Conservation (phyloP, 495 filamentous ascomycete species). For the Thermochaetoides thermophila region DNA sequence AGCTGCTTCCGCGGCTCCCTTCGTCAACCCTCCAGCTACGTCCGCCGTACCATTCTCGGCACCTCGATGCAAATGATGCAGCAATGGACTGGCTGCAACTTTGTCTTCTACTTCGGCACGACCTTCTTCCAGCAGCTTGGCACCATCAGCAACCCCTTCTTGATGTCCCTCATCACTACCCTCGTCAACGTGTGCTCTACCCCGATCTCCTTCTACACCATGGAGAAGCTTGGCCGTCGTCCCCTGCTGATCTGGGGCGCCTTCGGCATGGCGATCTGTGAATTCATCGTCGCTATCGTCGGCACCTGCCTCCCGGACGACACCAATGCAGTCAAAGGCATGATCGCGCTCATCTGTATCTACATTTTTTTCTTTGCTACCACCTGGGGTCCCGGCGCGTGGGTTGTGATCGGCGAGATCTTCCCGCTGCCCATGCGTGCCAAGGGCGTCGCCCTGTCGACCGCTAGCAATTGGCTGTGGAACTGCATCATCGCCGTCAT, state of each 20-base stretch:
- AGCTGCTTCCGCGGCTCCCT: slow-evolving; percentile 49
- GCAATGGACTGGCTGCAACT: slow-evolving; percentile 52
- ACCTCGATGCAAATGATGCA: slow-evolving; percentile 58
- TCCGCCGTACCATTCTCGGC: slow-evolving; percentile 60
- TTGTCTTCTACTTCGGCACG: slow-evolving; percentile 81
- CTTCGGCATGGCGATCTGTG: slow-evolving; percentile 61
- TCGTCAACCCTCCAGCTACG: slow-evolving; percentile 37
- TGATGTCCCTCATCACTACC: slow-evolving; percentile 65
- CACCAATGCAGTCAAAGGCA: slow-evolving; percentile 44
- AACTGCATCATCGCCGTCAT: slow-evolving; percentile 61
- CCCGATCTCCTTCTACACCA: slow-evolving; percentile 62
- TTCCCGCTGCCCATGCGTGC: slow-evolving; percentile 74
- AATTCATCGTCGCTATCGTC: slow-evolving; percentile 68
- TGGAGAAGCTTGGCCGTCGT: slow-evolving; percentile 70
- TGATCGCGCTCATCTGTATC: slow-evolving; percentile 66
- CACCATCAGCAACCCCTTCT: slow-evolving; percentile 60
- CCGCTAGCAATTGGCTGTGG: slow-evolving; percentile 76
- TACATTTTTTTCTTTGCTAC: slow-evolving; percentile 73
- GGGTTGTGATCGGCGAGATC: slow-evolving; percentile 76
- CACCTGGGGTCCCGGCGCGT: slow-evolving; percentile 64
- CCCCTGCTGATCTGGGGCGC: slow-evolving; percentile 62
- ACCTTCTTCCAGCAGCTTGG: slow-evolving; percentile 61
- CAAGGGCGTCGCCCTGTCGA: slow-evolving; percentile 63
- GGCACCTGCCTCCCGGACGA: slow-evolving; percentile 34
- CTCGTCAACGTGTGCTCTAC: slow-evolving; percentile 76